Conservation (phyloP, 352 stramenopile genomes). For the Pythium grandisporangium region DNA sequence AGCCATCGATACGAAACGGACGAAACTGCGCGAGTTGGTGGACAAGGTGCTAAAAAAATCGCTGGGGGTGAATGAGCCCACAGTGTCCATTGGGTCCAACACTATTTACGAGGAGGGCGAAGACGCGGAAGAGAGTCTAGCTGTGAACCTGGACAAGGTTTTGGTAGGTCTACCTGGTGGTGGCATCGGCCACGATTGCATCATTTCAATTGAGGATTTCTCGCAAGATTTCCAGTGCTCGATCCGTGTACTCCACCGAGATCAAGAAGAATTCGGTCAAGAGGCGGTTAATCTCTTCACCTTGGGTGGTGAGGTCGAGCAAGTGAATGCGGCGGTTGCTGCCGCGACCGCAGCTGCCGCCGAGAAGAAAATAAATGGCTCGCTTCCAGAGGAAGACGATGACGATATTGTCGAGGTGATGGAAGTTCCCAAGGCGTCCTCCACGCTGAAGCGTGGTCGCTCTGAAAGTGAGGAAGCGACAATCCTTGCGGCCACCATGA, state of each 20-base stretch:
- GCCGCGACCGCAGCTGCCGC: conserved; percentile 4
- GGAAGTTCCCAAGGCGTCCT: conserved; percentile 2
- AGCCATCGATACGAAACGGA: conserved; percentile 84
- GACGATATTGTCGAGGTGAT: conserved; percentile 29
- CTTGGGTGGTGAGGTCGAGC: conserved; percentile 53
- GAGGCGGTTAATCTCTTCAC: conserved; percentile 66
- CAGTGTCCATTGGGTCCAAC: conserved; percentile 76
- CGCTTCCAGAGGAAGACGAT: conserved; percentile 22
- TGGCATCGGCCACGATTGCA: conserved; percentile 88
- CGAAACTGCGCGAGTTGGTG: conserved; percentile 68
- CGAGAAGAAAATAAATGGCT: conserved; percentile 16
- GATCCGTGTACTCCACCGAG: conserved; percentile 67
- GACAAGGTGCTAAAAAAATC: conserved; percentile 81
- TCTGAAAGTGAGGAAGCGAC: background rate
- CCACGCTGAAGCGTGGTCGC: background rate
- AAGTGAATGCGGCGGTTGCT: conserved; percentile 26
- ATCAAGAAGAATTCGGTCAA: conserved; percentile 53
- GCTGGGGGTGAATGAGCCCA: conserved; percentile 86
- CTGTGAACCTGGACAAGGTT: conserved; percentile 86
- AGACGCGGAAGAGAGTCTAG: conserved; percentile 74
- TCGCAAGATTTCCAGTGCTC: conserved; percentile 90
- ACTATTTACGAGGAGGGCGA: conserved; percentile 96
- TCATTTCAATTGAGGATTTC: conserved; percentile 93
- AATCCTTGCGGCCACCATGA: too few relatives aligned
- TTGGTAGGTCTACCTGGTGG: conserved; percentile 85